These are phyloP conservation scores for Russula abietina DNA, from an alignment of 768 basidiomycete species.

Conservation along the genomic window DNA sequence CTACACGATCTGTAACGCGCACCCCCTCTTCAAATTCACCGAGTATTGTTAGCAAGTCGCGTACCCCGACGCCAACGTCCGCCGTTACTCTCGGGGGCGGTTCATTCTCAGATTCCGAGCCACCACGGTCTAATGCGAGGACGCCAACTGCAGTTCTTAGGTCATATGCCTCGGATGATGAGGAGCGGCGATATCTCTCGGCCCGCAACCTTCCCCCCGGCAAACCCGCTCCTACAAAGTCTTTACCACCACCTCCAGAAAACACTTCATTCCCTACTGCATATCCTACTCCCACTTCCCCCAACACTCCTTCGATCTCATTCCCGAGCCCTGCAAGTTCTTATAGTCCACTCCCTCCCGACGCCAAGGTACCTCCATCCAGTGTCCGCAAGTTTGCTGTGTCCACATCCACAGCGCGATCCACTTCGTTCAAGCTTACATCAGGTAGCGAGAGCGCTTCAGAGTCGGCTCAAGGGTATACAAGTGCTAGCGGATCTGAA, in stretches of 20 bases:
- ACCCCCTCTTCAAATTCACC: constrained; percentile 5
- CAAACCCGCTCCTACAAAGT: constrained; percentile 20
- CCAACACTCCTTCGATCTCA: constrained; percentile 2
- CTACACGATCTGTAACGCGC: constrained; percentile 14
- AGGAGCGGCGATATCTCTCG: constrained; percentile 16
- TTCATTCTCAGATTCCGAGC: constrained; percentile 21
- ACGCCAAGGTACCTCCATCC: constrained; percentile 5
- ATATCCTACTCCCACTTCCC: constrained; percentile 2
- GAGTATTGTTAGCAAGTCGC: constrained; percentile 9
- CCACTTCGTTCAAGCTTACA: constrained; percentile 10
- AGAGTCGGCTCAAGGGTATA: constrained; percentile 18
- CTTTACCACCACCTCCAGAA: constrained; percentile 20
- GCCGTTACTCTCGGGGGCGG: constrained; percentile 9
- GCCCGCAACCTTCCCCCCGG: constrained; percentile 18
- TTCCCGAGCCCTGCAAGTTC: constrained; percentile 10
- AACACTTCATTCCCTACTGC: not conserved
- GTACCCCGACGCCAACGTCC: constrained; percentile 20
- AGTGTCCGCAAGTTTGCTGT: constrained; percentile 15
- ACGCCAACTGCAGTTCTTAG: constrained; percentile 11
- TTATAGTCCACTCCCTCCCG: not conserved
- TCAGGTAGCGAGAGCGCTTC: constrained; percentile 22
- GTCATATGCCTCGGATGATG: constrained; percentile 21
- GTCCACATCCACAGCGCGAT: constrained; percentile 10
- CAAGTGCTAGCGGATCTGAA: constrained; percentile 20
- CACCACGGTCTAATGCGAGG: constrained; percentile 2